Evolutionary conservation across 257 asterid species (phyloP).

Genomic region (Solanum phureja): DNA sequence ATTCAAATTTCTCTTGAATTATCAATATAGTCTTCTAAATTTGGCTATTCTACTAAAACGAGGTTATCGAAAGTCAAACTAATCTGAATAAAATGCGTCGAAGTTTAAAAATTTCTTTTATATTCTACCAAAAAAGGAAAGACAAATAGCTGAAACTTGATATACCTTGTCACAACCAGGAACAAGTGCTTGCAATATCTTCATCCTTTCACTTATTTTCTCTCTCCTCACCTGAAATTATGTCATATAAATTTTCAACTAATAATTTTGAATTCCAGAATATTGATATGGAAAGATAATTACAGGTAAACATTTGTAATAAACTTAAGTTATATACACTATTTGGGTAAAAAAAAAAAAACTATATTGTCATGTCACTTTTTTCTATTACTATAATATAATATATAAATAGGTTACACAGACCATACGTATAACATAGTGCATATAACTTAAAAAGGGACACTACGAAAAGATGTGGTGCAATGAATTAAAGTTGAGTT

Average conservation of each 20-base stretch:
- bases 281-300: not conserved
- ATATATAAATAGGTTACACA: not conserved
- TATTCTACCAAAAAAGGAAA: not conserved
- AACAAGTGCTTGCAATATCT: constrained; percentile 60
- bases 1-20: not conserved
- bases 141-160: not conserved
- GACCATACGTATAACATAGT: not conserved
- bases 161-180: constrained; percentile 84
- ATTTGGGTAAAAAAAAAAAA: not conserved
- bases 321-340: not conserved
- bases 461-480: too few relatives aligned
- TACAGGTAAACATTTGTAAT: not conserved
- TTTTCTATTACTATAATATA: too few relatives aligned
- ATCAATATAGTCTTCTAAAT: not conserved
- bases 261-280: not conserved
- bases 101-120: not conserved
- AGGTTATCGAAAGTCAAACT: not conserved
- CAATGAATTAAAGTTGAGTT: too few relatives aligned
- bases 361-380: not conserved
- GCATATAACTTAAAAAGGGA: not conserved
- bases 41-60: not conserved
- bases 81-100: not conserved
- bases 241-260: not conserved
- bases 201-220: constrained; percentile 80
- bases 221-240: constrained; percentile 59